Conservation (phyloP, 2,329 filamentous ascomycete genomes). For the Fusarium abutilonis region DNA sequence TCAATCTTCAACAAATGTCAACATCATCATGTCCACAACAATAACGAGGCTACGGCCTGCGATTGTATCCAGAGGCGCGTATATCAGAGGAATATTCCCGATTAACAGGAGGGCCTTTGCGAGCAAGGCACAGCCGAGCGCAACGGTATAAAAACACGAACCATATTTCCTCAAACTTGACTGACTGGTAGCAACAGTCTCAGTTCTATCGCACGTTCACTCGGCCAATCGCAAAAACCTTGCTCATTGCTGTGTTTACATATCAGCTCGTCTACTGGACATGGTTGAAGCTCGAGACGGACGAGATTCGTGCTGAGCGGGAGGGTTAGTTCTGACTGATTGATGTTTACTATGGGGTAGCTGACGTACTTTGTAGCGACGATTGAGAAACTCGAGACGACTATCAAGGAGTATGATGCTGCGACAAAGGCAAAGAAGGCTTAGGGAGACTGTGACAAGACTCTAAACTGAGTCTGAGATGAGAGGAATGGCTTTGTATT, state of each 20-base stretch:
- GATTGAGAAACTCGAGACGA: conserved; percentile 52
- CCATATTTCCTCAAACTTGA: neutral
- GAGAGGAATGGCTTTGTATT: neutral
- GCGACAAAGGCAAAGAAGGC: conserved; percentile 36
- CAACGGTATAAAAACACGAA: conserved; percentile 36
- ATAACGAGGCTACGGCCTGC: conserved; percentile 28
- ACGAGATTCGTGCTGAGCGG: conserved; percentile 71
- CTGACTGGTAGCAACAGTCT: conserved; percentile 53
- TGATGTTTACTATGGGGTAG: neutral
- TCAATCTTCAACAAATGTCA: conserved; percentile 2
- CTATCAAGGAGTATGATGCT: conserved; percentile 50
- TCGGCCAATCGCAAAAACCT: conserved; percentile 76
- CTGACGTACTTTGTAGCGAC: conserved; percentile 41
- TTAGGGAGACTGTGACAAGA: neutral
- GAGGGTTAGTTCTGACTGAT: conserved; percentile 57
- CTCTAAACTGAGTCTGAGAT: neutral
- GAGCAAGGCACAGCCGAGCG: conserved; percentile 43
- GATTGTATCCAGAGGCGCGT: neutral
- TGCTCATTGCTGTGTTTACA: conserved; percentile 78
- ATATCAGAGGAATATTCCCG: neutral
- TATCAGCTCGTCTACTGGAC: conserved; percentile 81
- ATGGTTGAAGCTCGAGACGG: conserved; percentile 78
- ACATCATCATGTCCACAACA: conserved; percentile 21
- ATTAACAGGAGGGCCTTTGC: conserved; percentile 38
- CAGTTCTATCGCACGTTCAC: conserved; percentile 80